Evolutionary conservation across 805 yeast species (phyloP).

Genomic region (Starmerella vaccinii): DNA sequence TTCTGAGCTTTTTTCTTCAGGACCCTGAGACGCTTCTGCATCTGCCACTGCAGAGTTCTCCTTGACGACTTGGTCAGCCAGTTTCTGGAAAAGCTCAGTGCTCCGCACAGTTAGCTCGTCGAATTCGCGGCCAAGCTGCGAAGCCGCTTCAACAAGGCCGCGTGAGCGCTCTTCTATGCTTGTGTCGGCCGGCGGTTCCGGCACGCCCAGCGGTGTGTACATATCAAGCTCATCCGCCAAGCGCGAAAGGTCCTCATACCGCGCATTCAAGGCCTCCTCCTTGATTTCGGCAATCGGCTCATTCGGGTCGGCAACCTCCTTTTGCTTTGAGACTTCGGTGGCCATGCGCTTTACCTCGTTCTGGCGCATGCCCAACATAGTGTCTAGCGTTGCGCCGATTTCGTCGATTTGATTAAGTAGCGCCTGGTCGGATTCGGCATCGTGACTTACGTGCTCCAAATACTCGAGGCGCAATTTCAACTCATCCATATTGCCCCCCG

Average conservation of each 20-base stretch:
- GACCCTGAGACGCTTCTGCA: background rate
- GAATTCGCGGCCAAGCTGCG: constrained; percentile 18
- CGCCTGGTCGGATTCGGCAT: constrained; percentile 1
- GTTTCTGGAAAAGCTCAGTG: constrained; percentile 15
- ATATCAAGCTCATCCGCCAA: constrained; percentile 14
- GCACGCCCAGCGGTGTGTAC: constrained; percentile 12
- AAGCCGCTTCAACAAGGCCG: constrained; percentile 10
- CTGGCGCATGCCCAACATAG: constrained; percentile 12
- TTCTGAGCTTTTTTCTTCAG: too few relatives aligned
- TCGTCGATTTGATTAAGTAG: constrained; percentile 15
- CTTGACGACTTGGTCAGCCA: constrained; percentile 13
- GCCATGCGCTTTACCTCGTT: constrained; percentile 17
- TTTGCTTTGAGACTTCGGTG: constrained; percentile 5
- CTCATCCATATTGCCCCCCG: constrained; percentile 19
- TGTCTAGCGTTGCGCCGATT: constrained; percentile 12
- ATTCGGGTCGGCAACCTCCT: background rate
- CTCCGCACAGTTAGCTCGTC: constrained; percentile 23
- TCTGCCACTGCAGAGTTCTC: constrained; percentile 10
- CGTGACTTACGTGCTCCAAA: constrained; percentile 15
- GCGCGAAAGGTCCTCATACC: constrained; percentile 8
- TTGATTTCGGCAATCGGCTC: constrained; percentile 7
- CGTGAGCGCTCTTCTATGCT: constrained; percentile 6
- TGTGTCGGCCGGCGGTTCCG: constrained; percentile 3
- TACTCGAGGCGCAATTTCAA: constrained; percentile 20
- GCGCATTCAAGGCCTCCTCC: constrained; percentile 8